Conservation (phyloP, 805 yeast genomes). For the Teunomyces gatunensis region DNA sequence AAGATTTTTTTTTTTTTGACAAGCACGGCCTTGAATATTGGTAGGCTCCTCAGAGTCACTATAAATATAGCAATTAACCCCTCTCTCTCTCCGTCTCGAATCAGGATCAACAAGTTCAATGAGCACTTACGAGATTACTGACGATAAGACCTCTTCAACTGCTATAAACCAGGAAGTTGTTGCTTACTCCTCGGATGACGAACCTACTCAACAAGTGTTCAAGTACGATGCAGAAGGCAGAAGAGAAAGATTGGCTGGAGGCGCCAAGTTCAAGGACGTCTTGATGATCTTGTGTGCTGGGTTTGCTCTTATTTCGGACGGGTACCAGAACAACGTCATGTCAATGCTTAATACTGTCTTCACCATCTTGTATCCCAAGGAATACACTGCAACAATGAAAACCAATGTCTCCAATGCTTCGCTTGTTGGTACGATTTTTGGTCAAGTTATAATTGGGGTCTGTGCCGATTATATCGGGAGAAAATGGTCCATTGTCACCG, state of each 20-base stretch:
- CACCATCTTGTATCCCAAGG: constrained; percentile 44
- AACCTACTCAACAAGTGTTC: constrained; percentile 14
- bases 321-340: constrained; percentile 74
- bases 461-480: constrained; percentile 66
- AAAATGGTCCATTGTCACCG: constrained; percentile 66
- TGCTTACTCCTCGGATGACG: constrained; percentile 1
- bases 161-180: neutral
- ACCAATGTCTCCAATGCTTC: constrained; percentile 70
- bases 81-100: too few relatives aligned
- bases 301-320: constrained; percentile 73
- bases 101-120: neutral
- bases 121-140: constrained; percentile 1
- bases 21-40: too few relatives aligned
- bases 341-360: constrained; percentile 64
- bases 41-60: neutral
- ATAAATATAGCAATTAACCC: neutral
- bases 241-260: constrained; percentile 23
- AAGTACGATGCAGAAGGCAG: constrained; percentile 34
- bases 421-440: constrained; percentile 67
- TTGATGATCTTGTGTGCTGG: constrained; percentile 63
- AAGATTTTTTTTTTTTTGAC: too few relatives aligned
- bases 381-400: constrained; percentile 45
- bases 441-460: constrained; percentile 64
- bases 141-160: neutral
- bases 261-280: constrained; percentile 26